A percentile compares a stretch with the other conserved stretches of the same genome.
phyloP scores from a whole-genome alignment of 1,139 yeast species.

The Saccharomyces hybrid region DNA sequence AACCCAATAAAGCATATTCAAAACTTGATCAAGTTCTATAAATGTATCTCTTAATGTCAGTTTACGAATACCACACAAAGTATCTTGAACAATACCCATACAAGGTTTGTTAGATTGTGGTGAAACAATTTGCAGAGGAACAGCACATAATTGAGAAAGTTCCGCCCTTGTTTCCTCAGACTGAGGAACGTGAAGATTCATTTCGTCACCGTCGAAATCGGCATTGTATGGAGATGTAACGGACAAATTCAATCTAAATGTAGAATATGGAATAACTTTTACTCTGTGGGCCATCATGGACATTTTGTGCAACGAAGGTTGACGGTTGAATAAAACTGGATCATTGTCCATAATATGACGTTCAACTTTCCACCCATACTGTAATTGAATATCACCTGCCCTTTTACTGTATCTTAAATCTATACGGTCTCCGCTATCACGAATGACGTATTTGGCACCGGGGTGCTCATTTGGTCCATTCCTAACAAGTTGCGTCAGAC shows the following conservation, averaged over 20 bases:
- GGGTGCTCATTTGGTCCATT: conserved; percentile 99
- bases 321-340: conserved; percentile 97
- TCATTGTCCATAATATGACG: conserved; percentile 97
- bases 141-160: conserved; percentile 89
- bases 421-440: conserved; percentile 98
- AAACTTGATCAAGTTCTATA: conserved; percentile 85
- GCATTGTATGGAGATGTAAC: conserved; percentile 99
- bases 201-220: conserved; percentile 99
- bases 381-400: conserved; percentile 96
- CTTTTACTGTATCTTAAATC: conserved; percentile 94
- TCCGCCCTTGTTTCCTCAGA: conserved; percentile 98
- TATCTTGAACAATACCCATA: conserved; percentile 99
- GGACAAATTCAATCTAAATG: conserved; percentile 91
- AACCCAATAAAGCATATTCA: conserved; percentile 96
- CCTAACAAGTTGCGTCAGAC: conserved; percentile 84
- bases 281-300: conserved; percentile 99
- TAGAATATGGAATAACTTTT: conserved; percentile 96
- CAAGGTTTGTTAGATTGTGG: conserved; percentile 98
- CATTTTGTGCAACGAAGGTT: conserved; percentile 98
- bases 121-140: conserved; percentile 93
- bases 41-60: conserved; percentile 87
- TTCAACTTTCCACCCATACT: conserved; percentile 98
- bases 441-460: conserved; percentile 95
- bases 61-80: conserved; percentile 93
- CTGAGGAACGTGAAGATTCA: conserved; percentile 99